These are phyloP conservation scores for Verticillium nubilum DNA, from an alignment of 2,329 filamentous ascomycete genomes.

Conservation along the genomic window DNA sequence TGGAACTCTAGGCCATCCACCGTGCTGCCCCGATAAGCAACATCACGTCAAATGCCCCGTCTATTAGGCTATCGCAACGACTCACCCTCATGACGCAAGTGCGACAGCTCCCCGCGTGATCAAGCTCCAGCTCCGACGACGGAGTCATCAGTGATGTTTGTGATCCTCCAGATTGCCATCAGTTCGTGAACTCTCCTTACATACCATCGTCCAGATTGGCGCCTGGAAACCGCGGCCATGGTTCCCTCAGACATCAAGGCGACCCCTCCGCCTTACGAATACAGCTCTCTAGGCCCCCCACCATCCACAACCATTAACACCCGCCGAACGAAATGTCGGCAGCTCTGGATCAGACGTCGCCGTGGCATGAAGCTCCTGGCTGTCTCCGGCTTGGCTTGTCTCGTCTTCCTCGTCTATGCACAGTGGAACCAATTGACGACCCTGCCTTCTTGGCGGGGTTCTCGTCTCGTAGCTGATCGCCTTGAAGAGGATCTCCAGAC, in stretches of 20 bases:
- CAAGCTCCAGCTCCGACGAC: not conserved
- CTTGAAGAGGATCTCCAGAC: slow-evolving; percentile 48
- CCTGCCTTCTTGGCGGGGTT: not conserved
- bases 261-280: not conserved
- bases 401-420: slow-evolving; percentile 45
- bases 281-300: not conserved
- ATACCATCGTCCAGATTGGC: not conserved
- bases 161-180: too few species aligned
- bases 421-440: slow-evolving; percentile 37
- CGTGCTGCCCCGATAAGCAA: not conserved
- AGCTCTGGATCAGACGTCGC: slow-evolving; percentile 3
- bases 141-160: not conserved
- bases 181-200: not conserved
- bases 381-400: slow-evolving; percentile 36
- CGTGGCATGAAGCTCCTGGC: slow-evolving; percentile 24
- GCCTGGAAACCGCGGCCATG: not conserved
- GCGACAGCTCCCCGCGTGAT: not conserved
- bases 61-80: not conserved
- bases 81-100: not conserved
- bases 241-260: not conserved
- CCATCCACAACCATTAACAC: not conserved
- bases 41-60: not conserved
- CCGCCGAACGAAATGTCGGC: not conserved
- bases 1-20: not conserved
- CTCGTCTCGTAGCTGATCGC: slow-evolving; percentile 42